These are phyloP conservation scores for Saccharomycopsis sp. DNA, from an alignment of 805 yeast genomes.

Conservation along the genomic window DNA sequence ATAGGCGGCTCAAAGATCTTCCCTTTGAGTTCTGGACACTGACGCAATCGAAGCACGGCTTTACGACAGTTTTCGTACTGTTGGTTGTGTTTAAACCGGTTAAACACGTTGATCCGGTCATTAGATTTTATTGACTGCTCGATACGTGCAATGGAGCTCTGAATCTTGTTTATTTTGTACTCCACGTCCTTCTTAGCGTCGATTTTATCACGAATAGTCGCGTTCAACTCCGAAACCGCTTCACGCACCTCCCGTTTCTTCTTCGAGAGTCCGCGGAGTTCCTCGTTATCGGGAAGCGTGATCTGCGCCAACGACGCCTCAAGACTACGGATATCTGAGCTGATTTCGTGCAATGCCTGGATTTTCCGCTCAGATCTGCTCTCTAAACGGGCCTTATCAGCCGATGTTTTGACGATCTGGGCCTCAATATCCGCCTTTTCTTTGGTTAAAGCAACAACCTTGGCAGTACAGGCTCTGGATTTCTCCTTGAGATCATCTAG, in stretches of 20 bases:
- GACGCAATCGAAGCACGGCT: constrained; percentile 31
- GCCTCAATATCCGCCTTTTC: constrained; percentile 13
- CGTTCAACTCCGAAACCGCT: constrained; percentile 20
- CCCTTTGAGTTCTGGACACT: constrained; percentile 32
- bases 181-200: constrained; percentile 34
- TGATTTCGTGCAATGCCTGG: constrained; percentile 21
- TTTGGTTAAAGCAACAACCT: neutral
- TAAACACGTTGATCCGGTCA: constrained; percentile 47
- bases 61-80: constrained; percentile 30
- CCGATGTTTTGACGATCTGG: constrained; percentile 15
- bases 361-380: constrained; percentile 16
- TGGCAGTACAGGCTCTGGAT: constrained; percentile 4
- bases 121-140: constrained; percentile 36
- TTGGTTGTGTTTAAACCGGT: constrained; percentile 25
- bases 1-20: constrained; percentile 69
- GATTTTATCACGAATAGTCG: constrained; percentile 34
- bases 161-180: constrained; percentile 29
- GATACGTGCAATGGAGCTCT: constrained; percentile 28
- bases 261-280: constrained; percentile 19
- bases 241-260: constrained; percentile 26
- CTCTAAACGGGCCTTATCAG: constrained; percentile 18
- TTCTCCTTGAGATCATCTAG: constrained; percentile 5
- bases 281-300: constrained; percentile 23
- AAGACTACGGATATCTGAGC: constrained; percentile 25
- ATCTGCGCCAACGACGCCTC: constrained; percentile 26